These are phyloP conservation scores for Lizanozyma gosingica DNA, from an alignment of 1,139 yeast species.

Conservation along the genomic window DNA sequence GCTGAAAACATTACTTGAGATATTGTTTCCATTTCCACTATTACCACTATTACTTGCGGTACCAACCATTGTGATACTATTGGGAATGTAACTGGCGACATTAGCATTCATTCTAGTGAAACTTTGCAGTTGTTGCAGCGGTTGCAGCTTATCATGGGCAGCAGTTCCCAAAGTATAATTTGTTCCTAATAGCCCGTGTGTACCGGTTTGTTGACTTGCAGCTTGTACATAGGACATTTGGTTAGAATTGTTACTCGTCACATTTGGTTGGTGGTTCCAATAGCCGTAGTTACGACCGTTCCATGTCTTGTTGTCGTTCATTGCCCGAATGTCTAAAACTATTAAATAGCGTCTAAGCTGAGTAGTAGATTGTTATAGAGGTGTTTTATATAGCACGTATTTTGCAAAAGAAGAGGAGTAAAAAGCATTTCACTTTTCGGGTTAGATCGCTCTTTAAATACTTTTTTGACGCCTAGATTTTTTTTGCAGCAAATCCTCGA, in stretches of 20 bases:
- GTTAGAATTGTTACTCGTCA: constrained; percentile 1
- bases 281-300: background rate
- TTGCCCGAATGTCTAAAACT: background rate
- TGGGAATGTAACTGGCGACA: constrained; percentile 25
- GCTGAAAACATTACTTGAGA: background rate
- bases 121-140: background rate
- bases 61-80: constrained; percentile 4
- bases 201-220: background rate
- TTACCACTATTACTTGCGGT: constrained; percentile 1
- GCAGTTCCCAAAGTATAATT: background rate
- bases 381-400: no score
- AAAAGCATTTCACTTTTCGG: background rate
- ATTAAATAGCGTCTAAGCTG: background rate
- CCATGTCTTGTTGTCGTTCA: background rate
- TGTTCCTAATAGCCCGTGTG: background rate
- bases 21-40: background rate
- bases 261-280: constrained; percentile 1
- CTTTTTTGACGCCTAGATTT: background rate
- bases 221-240: background rate
- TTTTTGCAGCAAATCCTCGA: background rate
- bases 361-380: no score
- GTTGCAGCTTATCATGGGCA: constrained; percentile 1
- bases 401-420: background rate
- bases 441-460: constrained; percentile 1
- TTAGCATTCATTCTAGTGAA: constrained; percentile 14